phyloP scores from a whole-genome alignment of 345 rosid species.

The Balakata baccata region DNA sequence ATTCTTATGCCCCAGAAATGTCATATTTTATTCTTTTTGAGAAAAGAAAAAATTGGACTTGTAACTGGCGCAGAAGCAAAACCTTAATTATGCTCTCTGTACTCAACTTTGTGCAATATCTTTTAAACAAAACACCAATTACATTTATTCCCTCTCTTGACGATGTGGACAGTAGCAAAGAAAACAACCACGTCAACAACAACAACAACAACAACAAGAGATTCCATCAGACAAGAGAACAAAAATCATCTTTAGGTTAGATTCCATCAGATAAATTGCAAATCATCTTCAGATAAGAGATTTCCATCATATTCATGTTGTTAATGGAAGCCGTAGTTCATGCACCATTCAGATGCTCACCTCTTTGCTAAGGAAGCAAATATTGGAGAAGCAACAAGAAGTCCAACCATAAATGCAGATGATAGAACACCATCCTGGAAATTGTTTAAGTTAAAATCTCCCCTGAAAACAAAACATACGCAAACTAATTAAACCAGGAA shows the following conservation, averaged over 20 bases:
- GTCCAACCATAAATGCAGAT: slow-evolving; percentile 34
- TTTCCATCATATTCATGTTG: neutral
- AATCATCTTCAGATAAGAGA: neutral
- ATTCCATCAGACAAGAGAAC: too few species aligned
- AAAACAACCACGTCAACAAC: too few species aligned
- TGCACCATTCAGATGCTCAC: slow-evolving; percentile 3
- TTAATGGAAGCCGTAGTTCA: neutral
- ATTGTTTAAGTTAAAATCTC: slow-evolving; percentile 26
- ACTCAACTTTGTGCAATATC: too few species aligned
- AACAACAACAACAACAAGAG: too few species aligned
- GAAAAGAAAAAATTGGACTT: too few species aligned
- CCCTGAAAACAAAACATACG: slow-evolving; percentile 15
- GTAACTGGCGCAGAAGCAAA: too few species aligned
- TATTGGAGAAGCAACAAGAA: slow-evolving; percentile 27
- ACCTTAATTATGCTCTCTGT: too few species aligned
- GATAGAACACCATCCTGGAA: slow-evolving; percentile 32
- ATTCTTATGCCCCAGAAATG: too few species aligned
- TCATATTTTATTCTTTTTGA: too few species aligned
- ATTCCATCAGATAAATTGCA: neutral
- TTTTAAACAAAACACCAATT: too few species aligned
- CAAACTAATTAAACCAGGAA: neutral
- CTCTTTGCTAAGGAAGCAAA: slow-evolving; percentile 28
- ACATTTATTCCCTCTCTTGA: too few species aligned
- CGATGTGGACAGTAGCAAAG: too few species aligned
- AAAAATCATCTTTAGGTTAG: neutral